Evolutionary conservation across 345 rosid species (phyloP).

Genomic region (Populus deltoides): DNA sequence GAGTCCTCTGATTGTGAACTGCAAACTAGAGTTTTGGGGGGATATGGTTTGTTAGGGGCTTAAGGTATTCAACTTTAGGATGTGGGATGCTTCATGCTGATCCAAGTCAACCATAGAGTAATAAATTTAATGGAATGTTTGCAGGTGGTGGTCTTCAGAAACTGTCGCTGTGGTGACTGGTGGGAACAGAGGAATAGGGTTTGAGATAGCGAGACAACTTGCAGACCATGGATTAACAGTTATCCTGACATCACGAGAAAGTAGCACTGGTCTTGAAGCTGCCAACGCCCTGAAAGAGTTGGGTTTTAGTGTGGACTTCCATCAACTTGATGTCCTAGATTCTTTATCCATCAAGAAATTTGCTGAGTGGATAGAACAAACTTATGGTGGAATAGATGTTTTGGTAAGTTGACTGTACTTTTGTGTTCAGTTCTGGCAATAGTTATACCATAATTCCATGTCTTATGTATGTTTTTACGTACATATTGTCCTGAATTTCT

Average conservation of each 20-base stretch:
- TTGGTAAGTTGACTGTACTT: constrained; percentile 44
- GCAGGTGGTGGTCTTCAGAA: constrained; percentile 90
- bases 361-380: constrained; percentile 57
- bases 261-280: constrained; percentile 74
- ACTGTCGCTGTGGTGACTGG: constrained; percentile 92
- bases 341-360: constrained; percentile 53
- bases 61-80: neutral
- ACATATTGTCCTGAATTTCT: neutral
- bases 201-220: constrained; percentile 85
- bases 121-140: constrained; percentile 3
- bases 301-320: constrained; percentile 71
- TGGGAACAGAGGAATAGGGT: constrained; percentile 89
- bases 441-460: neutral
- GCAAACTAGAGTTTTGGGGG: too few species aligned
- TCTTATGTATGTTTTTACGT: neutral
- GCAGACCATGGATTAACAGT: constrained; percentile 80
- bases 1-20: too few species aligned
- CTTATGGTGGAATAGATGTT: constrained; percentile 66
- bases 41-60: neutral
- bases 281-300: constrained; percentile 75
- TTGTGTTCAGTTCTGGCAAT: neutral
- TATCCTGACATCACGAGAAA: constrained; percentile 71
- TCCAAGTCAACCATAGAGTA: neutral
- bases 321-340: constrained; percentile 72
- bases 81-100: neutral